phyloP scores from a whole-genome alignment of 1,139 yeast genomes.

The Taphrina sp. region DNA sequence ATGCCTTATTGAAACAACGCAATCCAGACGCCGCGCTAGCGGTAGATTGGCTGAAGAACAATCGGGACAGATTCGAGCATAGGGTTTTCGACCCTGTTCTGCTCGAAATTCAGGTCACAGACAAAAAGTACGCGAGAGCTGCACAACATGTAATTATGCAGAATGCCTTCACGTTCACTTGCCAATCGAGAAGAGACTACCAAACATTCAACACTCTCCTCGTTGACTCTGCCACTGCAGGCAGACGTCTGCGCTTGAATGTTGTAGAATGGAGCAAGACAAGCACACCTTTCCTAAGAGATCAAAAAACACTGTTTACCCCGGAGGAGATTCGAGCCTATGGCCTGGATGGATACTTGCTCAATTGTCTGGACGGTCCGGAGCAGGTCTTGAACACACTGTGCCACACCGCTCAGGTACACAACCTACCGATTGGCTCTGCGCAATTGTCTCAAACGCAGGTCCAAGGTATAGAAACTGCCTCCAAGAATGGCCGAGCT shows the following conservation, averaged over 20 bases:
- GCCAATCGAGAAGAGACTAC: conserved; percentile 50
- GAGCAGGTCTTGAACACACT: conserved; percentile 70
- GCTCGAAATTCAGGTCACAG: conserved; percentile 59
- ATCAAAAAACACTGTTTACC: conserved; percentile 43
- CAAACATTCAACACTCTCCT: conserved; percentile 48
- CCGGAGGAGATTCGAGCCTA: conserved; percentile 47
- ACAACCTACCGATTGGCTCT: conserved; percentile 11
- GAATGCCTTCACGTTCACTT: conserved; percentile 59
- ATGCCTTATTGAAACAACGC: conserved; percentile 39
- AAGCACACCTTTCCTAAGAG: conserved; percentile 37
- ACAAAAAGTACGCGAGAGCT: conserved; percentile 44
- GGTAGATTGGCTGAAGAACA: conserved; percentile 46
- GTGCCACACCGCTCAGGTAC: conserved; percentile 53
- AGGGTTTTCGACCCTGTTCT: conserved; percentile 72
- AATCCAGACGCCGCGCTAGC: conserved; percentile 45
- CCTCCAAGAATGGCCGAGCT: background rate
- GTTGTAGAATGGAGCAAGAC: conserved; percentile 49
- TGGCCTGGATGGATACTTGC: conserved; percentile 79
- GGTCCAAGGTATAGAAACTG: conserved; percentile 1
- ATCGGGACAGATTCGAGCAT: conserved; percentile 46
- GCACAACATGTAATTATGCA: conserved; percentile 61
- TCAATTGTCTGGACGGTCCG: conserved; percentile 76
- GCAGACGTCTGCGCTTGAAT: conserved; percentile 47
- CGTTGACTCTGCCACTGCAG: conserved; percentile 42
- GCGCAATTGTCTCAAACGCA: conserved; percentile 7